Evolutionary conservation across 2,329 filamentous ascomycete genomes (phyloP).

Genomic region (Colletotrichum echinochloae): DNA sequence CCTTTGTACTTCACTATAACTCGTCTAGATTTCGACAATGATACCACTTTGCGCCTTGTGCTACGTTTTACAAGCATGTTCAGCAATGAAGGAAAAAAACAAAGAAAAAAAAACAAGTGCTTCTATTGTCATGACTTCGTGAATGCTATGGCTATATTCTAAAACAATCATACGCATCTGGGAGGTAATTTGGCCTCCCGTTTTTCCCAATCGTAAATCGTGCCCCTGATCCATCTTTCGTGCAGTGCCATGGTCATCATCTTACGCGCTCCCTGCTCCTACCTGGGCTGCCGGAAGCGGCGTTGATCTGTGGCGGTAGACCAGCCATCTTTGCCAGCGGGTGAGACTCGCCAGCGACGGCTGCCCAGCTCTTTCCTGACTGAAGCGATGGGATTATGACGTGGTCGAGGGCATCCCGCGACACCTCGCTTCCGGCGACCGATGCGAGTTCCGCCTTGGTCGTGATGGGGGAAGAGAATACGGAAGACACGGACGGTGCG

Average conservation of each 20-base stretch:
- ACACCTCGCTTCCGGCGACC: conserved; percentile 19
- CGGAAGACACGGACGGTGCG: conserved; percentile 44
- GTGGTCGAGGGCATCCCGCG: conserved; percentile 34
- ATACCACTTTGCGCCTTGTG: conserved; percentile 1
- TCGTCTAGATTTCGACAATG: not conserved
- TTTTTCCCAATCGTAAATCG: too few species aligned
- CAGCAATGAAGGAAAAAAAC: not conserved
- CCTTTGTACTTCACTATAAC: not conserved
- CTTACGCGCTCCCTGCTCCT: not conserved
- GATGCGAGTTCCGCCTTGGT: conserved; percentile 34
- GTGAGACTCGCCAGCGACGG: conserved; percentile 47
- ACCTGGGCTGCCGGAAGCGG: not conserved
- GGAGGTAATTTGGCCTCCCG: not conserved
- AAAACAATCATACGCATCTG: not conserved
- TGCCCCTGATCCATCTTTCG: not conserved
- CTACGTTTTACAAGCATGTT: too few species aligned
- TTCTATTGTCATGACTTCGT: not conserved
- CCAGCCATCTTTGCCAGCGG: conserved; percentile 30
- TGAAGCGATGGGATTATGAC: conserved; percentile 47
- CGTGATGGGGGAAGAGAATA: conserved; percentile 49
- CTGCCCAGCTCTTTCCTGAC: conserved; percentile 55
- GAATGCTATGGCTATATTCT: not conserved
- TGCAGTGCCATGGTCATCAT: not conserved
- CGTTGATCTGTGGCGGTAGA: not conserved
- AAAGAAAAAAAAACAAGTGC: not conserved